phyloP scores from a whole-genome alignment of 2,329 filamentous ascomycete genomes.

The Aureobasidium lini region DNA sequence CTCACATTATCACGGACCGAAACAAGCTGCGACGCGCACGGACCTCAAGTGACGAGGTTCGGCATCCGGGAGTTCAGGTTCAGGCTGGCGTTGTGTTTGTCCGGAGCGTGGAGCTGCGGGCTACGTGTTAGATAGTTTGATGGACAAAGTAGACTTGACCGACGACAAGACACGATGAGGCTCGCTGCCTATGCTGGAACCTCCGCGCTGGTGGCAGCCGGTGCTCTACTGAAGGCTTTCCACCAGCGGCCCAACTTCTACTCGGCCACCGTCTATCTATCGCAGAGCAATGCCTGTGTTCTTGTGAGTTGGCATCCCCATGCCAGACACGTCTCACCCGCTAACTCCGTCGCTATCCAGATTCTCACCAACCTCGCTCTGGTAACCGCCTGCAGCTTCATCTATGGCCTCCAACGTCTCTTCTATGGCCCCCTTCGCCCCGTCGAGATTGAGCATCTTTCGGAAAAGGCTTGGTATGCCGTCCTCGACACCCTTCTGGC shows the following conservation, averaged over 20 bases:
- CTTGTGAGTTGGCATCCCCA: constrained; percentile 50
- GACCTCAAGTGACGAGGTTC: background rate
- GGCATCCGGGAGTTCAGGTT: background rate
- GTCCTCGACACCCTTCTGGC: constrained; percentile 94
- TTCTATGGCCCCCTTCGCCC: constrained; percentile 86
- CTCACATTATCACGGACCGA: background rate
- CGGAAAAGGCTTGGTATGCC: constrained; percentile 96
- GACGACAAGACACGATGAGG: constrained; percentile 17
- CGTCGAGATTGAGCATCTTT: constrained; percentile 93
- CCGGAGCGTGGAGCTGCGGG: background rate
- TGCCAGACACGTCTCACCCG: background rate
- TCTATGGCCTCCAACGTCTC: constrained; percentile 81
- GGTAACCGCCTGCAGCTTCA: constrained; percentile 68
- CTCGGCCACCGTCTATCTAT: constrained; percentile 91
- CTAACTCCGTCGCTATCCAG: constrained; percentile 36
- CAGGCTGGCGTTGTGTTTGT: background rate
- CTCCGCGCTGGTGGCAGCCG: constrained; percentile 75
- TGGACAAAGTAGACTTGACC: background rate
- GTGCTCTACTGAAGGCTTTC: constrained; percentile 82
- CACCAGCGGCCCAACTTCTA: constrained; percentile 97
- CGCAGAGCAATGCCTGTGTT: constrained; percentile 90
- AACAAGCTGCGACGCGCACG: background rate
- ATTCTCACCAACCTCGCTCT: constrained; percentile 88
- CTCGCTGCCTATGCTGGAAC: constrained; percentile 26
- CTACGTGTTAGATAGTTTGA: constrained; percentile 1